A percentile compares a stretch with the other conserved stretches of the same genome.
phyloP scores from a whole-genome alignment of 2,329 filamentous ascomycete species.

The Clarireedia paspali region DNA sequence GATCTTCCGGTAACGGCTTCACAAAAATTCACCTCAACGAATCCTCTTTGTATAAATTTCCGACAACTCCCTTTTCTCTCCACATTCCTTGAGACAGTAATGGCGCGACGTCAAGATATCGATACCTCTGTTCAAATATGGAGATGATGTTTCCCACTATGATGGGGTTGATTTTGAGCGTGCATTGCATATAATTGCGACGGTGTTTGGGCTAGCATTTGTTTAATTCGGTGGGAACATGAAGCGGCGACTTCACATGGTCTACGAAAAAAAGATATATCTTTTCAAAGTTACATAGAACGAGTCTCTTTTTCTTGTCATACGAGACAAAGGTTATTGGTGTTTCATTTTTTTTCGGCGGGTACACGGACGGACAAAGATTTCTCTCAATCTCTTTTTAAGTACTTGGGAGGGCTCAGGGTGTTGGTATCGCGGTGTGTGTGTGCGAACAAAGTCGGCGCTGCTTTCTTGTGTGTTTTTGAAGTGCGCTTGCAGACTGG shows the following conservation, averaged over 20 bases:
- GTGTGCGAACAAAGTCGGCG: slow-evolving; percentile 19
- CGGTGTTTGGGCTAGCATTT: slow-evolving; percentile 29
- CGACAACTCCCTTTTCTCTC: slow-evolving; percentile 14
- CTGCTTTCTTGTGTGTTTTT: slow-evolving; percentile 24
- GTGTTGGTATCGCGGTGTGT: slow-evolving; percentile 19
- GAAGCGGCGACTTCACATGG: slow-evolving; percentile 30
- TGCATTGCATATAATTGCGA: slow-evolving; percentile 28
- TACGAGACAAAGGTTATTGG: slow-evolving; percentile 19
- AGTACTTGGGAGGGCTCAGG: slow-evolving; percentile 14
- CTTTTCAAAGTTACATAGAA: slow-evolving; percentile 27
- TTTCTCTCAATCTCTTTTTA: slow-evolving; percentile 23
- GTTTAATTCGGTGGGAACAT: slow-evolving; percentile 23
- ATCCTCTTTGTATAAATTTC: slow-evolving; percentile 29
- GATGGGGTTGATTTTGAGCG: slow-evolving; percentile 27
- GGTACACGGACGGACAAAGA: slow-evolving; percentile 26
- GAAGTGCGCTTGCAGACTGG: slow-evolving; percentile 11
- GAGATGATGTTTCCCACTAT: slow-evolving; percentile 25
- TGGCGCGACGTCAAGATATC: slow-evolving; percentile 27
- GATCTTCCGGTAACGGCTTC: slow-evolving; percentile 25
- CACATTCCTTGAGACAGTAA: slow-evolving; percentile 28
- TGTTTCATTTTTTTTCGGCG: slow-evolving; percentile 22
- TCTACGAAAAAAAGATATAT: slow-evolving; percentile 27
- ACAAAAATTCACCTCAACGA: slow-evolving; percentile 25
- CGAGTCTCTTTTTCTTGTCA: slow-evolving; percentile 26
- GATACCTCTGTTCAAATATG: slow-evolving; percentile 29